These are phyloP conservation scores for Medicago arabica DNA, from an alignment of 306 rosid genomes.

Conservation along the genomic window DNA sequence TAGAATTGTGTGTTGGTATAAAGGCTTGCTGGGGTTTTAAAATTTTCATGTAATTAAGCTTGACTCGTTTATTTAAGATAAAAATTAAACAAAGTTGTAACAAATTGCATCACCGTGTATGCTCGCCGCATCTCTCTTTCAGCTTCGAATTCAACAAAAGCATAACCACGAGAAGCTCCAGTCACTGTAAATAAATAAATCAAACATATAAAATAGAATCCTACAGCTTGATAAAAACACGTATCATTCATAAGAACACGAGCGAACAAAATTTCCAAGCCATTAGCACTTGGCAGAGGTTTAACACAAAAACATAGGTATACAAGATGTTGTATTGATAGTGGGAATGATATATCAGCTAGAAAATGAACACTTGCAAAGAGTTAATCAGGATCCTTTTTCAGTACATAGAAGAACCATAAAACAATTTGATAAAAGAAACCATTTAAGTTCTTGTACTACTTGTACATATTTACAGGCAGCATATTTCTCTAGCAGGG, in stretches of 20 bases:
- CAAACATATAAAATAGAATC: conserved; percentile 4
- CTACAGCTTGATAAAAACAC: conserved; percentile 2
- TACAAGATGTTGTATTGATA: conserved; percentile 1
- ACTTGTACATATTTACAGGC: too few species aligned
- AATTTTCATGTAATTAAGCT: not conserved
- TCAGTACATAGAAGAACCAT: not conserved
- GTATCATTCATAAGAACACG: conserved; percentile 2
- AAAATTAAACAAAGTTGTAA: conserved; percentile 24
- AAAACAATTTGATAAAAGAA: conserved; percentile 20
- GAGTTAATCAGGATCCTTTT: conserved; percentile 11
- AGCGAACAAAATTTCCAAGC: not conserved
- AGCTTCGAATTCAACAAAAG: conserved; percentile 86
- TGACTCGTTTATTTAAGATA: not conserved
- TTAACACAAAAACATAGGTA: not conserved
- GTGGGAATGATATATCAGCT: not conserved
- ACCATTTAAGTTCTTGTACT: not conserved
- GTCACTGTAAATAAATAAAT: conserved; percentile 62
- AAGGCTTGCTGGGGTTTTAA: not conserved
- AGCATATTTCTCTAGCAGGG: not conserved
- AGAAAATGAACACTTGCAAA: not conserved
- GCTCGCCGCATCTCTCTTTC: conserved; percentile 85
- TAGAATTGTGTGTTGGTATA: not conserved
- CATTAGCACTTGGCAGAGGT: not conserved
- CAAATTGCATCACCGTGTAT: conserved; percentile 58
- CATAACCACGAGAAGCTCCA: conserved; percentile 93